Base-by-base conservation (phyloP, 768 basidiomycete species). In the Leccinum boreale region DNA sequence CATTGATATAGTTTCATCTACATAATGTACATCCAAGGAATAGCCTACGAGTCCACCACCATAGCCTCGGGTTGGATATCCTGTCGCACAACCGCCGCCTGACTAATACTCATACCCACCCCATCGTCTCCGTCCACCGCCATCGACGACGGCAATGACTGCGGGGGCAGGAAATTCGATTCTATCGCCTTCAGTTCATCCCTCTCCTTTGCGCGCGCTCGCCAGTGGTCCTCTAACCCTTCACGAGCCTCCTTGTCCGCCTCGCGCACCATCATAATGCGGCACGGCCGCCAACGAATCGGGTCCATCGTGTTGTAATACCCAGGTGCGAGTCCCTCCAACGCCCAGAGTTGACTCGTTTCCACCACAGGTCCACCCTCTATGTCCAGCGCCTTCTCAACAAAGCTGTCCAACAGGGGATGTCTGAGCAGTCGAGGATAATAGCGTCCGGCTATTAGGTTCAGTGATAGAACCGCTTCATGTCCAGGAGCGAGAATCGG, bases 361-460 rank as follows among this genome's bases (percentile, higher is more conserved):
- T 77, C 75, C 10, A 73, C 49, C n/a, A 81, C 60, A 39, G 72
- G 75, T n/a, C 70, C 73, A 6, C 70, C 62, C 14, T 76, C 74
- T 11, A 69, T 64, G 35, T 68, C 57, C 45, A 81, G 63, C 12
- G 80, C 81, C 15, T 73, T 64, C 29, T 73, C 65, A 3, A 88
- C 65, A 21, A 62, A 63, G 4, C 73, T 69, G 12, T 70, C 70
- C 19, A 92, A 71, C 35, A 85, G 74, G 1, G 88, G 88, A 65
- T 91, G 89, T 21, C 75, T 66, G 23, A 92, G 77, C 35, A 94
- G 76, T 6, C 78, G 74, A 5, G 91, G 88, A 67, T 94, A 94
- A 69, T 94, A 94, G 55, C 92, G 79, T 31, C 92, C 92, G 31
- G 84, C 84, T 59, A 94, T 78, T 49, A 91, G 75, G 35, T 84